Conservation (phyloP, 2,329 filamentous ascomycete genomes). For the Colletotrichum agaves region DNA sequence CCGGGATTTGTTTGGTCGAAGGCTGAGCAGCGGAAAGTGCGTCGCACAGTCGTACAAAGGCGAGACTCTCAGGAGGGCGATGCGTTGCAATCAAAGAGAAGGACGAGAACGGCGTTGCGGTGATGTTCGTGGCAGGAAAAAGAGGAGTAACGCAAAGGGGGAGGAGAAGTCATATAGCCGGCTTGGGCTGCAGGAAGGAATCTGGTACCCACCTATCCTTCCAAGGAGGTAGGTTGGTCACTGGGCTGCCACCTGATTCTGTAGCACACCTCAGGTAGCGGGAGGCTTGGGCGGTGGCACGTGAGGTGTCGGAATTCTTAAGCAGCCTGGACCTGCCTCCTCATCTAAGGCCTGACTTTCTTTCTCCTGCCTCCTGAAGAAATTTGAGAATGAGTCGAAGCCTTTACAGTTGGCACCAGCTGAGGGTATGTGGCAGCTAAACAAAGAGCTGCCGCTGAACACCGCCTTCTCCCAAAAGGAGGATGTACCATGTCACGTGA, state of each 20-base stretch:
- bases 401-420: no score
- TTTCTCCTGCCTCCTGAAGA: not conserved
- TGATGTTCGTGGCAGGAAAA: constrained; percentile 31
- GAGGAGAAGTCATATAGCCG: constrained; percentile 28
- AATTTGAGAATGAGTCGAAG: constrained; percentile 17
- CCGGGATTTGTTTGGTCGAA: not conserved
- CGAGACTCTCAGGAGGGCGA: not conserved
- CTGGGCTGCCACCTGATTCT: constrained; percentile 28
- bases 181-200: constrained; percentile 27
- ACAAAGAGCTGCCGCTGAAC: no score
- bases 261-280: constrained; percentile 22
- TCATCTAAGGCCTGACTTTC: not conserved
- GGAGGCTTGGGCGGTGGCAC: not conserved
- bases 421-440: no score
- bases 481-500: not conserved
- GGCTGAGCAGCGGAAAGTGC: not conserved
- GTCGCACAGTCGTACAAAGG: constrained; percentile 8
- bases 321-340: not conserved
- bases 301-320: constrained; percentile 8
- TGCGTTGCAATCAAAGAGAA: constrained; percentile 14
- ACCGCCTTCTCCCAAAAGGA: not conserved
- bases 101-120: constrained; percentile 2
- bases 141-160: constrained; percentile 31
- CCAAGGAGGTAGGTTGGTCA: not conserved
- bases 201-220: constrained; percentile 27